Evolutionary conservation across 495 filamentous ascomycete species (phyloP), one percentile per base, ranked within the genome.

Genomic region (Immersiella caudata): DNA sequence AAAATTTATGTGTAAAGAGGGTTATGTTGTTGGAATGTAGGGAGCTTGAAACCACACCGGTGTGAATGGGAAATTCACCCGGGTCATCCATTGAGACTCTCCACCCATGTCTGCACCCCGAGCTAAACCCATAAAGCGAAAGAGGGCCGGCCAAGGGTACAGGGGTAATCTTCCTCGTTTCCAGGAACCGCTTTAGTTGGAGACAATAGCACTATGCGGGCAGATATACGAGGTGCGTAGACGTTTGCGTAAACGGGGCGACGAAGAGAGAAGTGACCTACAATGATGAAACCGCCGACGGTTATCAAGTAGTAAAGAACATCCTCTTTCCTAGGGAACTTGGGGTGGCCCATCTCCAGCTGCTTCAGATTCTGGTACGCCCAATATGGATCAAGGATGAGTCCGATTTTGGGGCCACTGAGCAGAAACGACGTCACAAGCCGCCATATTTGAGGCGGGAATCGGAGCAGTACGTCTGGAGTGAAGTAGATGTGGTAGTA

Each of bases 161-260:
- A 89, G 88, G 91, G 93, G 90, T 89, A 84, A 90, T 97, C 92
- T 97, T 85, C 94, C 94, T 97, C 93, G 84, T 81, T 89, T 93
- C 86, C 91, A 96, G 93, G 93, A 97, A 97, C 92, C 93, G 93
- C 88, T 86, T 88, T 91, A 94, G 92, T 76, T 80, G 79, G 77
- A 88, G 69, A 88, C 79, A 73, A 77, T 64, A 78, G 79, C 86
- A 85, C 93, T 93, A 92, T 87, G 87, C 93, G 94, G 92, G 94
- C 93, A 97, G 94, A 91, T 92, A 90, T 91, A 66, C 84, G 92
- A 94, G 90, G 91, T 89, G 66, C 67, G 61, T 71, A 26, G 57
- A 27, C 21, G 56, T n/a, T n/a, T n/a, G n/a, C 25, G 51, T 33
- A 57, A 36, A 16, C 26, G 57, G 57, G 20, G 50, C 54, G 54